Evolutionary conservation across 2,329 filamentous ascomycete species (phyloP), one percentile per base, ranked within the genome.

Genomic region (Talaromyces sp.): DNA sequence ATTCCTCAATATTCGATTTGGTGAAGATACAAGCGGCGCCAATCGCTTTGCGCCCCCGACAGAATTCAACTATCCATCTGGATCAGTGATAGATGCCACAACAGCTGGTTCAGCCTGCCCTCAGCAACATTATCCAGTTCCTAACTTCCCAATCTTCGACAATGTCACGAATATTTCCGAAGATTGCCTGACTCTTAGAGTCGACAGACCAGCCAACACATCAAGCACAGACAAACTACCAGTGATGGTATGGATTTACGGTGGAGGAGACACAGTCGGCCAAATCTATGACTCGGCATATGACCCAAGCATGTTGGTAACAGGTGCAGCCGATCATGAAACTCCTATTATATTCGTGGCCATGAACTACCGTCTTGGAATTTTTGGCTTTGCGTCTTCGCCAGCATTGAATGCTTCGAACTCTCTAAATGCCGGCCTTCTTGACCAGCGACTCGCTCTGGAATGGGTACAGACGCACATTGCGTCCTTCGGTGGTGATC

Each of bases 181-280:
- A 24, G 54, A 54, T 13, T 56, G 51, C 10, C 51, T 56, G 6
- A 56, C 24, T 10, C 36, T 56, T 16, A 50, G 54, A 16, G 44
- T 56, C 9, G 54, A 56, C 20, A 39, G 54, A 51, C 50, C 54
- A 14, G 43, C 33, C 16, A 47, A 41, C 19, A 51, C 27, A 39
- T 33, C 47, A n/a, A 48, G 22, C 14, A 39, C 40, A 16, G 30
- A 48, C 2, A 56, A 49, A 19, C 43, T 56, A 13, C 54, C 54
- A 3, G 54, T 56, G 16, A 56, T 56, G 54, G 54, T 40, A 10
- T 56, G 45, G 22, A 56, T 56, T 22, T 56, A 56, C 13, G 54
- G 54, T 13, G 54, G 54, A 8, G 51, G 54, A 27, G 50, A 56
- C 29, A 44, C 50, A 3, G 47, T 56, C 24, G 54, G 54, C 16